Conservation (phyloP, 1,284 basidiomycete genomes). For the Leccinum huronense region DNA sequence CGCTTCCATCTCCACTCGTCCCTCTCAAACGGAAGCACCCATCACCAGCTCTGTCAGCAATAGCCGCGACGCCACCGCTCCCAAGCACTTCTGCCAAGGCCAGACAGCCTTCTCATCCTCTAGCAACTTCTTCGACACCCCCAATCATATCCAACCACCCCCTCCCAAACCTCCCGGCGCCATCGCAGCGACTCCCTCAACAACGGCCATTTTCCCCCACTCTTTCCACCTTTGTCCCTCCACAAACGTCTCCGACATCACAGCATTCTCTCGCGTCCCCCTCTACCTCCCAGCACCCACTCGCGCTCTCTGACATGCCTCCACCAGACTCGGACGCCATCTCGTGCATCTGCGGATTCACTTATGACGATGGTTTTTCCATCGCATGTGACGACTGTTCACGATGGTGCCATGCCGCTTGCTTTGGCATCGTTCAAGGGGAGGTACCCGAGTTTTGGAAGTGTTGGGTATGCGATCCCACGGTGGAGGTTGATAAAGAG, state of each 20-base stretch:
- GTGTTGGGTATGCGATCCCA: constrained; percentile 61
- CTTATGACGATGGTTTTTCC: constrained; percentile 87
- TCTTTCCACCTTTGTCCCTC: constrained; percentile 12
- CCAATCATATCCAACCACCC: constrained; percentile 11
- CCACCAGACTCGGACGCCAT: constrained; percentile 48
- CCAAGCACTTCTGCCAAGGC: constrained; percentile 15
- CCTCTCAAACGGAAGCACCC: constrained; percentile 44
- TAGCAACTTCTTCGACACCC: constrained; percentile 21
- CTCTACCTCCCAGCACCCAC: constrained; percentile 26
- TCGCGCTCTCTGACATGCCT: constrained; percentile 18
- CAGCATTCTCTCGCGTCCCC: constrained; percentile 23
- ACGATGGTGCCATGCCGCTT: constrained; percentile 89
- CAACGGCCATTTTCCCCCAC: constrained; percentile 27
- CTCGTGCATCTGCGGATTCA: constrained; percentile 70
- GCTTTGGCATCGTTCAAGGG: constrained; percentile 71
- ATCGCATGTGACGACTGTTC: constrained; percentile 90
- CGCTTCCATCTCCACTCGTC: constrained; percentile 36
- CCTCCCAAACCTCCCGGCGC: constrained; percentile 10
- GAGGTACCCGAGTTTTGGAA: constrained; percentile 74
- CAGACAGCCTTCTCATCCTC: constrained; percentile 20
- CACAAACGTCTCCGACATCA: constrained; percentile 18
- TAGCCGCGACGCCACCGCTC: constrained; percentile 14
- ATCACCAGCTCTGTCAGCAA: constrained; percentile 25
- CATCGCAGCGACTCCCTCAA: constrained; percentile 20
- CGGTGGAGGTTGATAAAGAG: constrained; percentile 44